Evolutionary conservation across 306 rosid genomes (phyloP).

Genomic region (Boehmeria nivea): DNA sequence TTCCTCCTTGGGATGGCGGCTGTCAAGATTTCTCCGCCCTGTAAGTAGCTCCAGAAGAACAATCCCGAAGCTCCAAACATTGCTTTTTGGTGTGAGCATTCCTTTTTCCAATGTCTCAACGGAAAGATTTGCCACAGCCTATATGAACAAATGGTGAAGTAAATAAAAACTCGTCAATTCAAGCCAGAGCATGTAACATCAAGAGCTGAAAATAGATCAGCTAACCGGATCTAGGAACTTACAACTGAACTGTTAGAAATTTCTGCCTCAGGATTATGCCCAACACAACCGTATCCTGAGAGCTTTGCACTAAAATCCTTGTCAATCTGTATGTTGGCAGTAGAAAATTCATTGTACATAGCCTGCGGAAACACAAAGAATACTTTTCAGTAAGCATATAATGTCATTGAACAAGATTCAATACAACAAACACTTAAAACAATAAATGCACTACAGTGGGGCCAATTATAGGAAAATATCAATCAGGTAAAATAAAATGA

Average conservation of each 20-base stretch:
- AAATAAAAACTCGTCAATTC: constrained; percentile 7
- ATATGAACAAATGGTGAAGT: constrained; percentile 21
- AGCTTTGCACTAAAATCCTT: constrained; percentile 99
- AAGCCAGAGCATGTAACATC: constrained; percentile 3
- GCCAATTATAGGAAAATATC: neutral
- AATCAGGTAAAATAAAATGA: neutral
- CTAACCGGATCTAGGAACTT: constrained; percentile 27
- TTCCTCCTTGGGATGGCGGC: constrained; percentile 93
- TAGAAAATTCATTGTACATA: constrained; percentile 94
- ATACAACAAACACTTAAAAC: neutral
- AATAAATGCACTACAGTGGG: neutral
- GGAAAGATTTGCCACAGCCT: constrained; percentile 91
- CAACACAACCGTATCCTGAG: constrained; percentile 95
- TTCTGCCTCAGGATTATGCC: constrained; percentile 85
- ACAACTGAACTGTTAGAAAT: constrained; percentile 72
- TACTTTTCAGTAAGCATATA: constrained; percentile 21
- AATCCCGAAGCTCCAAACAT: constrained; percentile 91
- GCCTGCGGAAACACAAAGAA: constrained; percentile 52
- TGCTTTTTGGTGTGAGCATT: constrained; percentile 95
- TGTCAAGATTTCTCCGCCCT: constrained; percentile 80
- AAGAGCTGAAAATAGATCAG: neutral
- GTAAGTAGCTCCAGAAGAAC: constrained; percentile 91
- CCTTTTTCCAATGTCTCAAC: constrained; percentile 93
- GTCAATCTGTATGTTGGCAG: constrained; percentile 88
- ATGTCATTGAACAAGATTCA: neutral